These are phyloP conservation scores for Penicillium roqueforti DNA, from an alignment of 495 filamentous ascomycete species.

Conservation along the genomic window DNA sequence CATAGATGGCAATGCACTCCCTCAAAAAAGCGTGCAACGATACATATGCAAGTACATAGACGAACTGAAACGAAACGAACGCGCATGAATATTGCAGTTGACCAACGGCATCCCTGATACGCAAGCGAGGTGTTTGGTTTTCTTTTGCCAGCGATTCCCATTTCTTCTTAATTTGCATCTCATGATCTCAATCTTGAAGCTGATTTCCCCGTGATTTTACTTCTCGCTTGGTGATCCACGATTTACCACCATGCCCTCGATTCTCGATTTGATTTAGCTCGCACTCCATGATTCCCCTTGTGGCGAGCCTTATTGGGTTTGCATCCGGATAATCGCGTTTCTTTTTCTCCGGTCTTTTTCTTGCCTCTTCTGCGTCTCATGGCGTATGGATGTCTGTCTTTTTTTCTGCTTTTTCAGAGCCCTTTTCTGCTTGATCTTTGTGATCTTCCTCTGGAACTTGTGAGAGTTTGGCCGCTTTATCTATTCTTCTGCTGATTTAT, in stretches of 20 bases:
- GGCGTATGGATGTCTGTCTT: slow-evolving; percentile 9
- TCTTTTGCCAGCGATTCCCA: slow-evolving; percentile 19
- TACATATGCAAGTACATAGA: slow-evolving; percentile 30
- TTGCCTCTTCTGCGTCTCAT: slow-evolving; percentile 7
- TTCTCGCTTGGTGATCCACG: neutral
- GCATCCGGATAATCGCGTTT: slow-evolving; percentile 7
- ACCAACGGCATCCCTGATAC: slow-evolving; percentile 26
- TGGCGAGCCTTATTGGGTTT: slow-evolving; percentile 10
- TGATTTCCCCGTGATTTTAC: neutral
- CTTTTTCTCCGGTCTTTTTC: slow-evolving; percentile 1
- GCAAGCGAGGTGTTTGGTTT: slow-evolving; percentile 34
- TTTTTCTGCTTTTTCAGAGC: slow-evolving; percentile 1
- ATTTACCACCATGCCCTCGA: slow-evolving; percentile 2
- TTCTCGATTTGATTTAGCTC: slow-evolving; percentile 8
- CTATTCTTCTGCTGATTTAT: neutral
- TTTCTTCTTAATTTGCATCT: slow-evolving; percentile 15
- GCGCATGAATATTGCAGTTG: slow-evolving; percentile 26
- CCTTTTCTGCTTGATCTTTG: slow-evolving; percentile 6
- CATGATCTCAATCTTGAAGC: slow-evolving; percentile 7
- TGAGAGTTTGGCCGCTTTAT: slow-evolving; percentile 5
- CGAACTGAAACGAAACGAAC: slow-evolving; percentile 31
- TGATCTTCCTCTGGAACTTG: slow-evolving; percentile 6
- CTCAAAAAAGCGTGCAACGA: slow-evolving; percentile 26
- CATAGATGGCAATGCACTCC: slow-evolving; percentile 6
- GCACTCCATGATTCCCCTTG: slow-evolving; percentile 8